Base-by-base conservation (phyloP, 2,329 filamentous ascomycete genomes). In the Fusarium coffeatum region DNA sequence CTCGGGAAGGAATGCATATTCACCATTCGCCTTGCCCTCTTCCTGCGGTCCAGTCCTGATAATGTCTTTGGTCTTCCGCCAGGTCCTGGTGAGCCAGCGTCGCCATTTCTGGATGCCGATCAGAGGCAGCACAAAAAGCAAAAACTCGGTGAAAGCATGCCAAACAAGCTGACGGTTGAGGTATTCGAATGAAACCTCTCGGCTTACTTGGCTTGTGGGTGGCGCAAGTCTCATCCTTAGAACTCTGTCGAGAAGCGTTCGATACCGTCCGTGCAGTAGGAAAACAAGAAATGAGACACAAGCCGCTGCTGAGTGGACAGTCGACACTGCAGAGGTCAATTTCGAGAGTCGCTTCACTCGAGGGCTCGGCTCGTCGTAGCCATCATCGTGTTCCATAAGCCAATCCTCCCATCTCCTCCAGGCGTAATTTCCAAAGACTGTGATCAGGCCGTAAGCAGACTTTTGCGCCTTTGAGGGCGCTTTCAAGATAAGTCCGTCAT, bases 111-210 rank as follows among this genome's bases (percentile, higher is more conserved):
- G 91, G 72, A 99, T 95, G 54, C 96, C 96, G 43, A 99, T 92
- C n/a, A 99, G 87, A 0, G 96, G 96, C n/a, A 99, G 86, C 20
- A 98, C 88, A 79, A 98, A 99, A 32, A 99, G 87, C n/a, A 99
- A 85, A 75, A 99, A 99, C 79, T 99, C 96, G 27, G 96, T 99
- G 76, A 99, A 97, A n/a, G 96, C 96, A 81, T 99, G 96, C 96
- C 96, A 99, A 40, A 99, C 96, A 13, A 99, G 89, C 81, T 99
- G 96, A 49, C 96, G 90, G 79, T 99, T 99, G 51, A 98, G 88
- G 76, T 98, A 98, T 81, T 99, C 96, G 78, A 99, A 98, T 2
- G 93, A 97, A 27, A 99, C 94, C 80, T 98, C 94, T 32, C 95
- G 88, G 77, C 89, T 93, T 69, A 97, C 92, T 77, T 97, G 93